These are phyloP conservation scores for Colletotrichum aenigma DNA, from an alignment of 2,329 filamentous ascomycete species.

Conservation along the genomic window DNA sequence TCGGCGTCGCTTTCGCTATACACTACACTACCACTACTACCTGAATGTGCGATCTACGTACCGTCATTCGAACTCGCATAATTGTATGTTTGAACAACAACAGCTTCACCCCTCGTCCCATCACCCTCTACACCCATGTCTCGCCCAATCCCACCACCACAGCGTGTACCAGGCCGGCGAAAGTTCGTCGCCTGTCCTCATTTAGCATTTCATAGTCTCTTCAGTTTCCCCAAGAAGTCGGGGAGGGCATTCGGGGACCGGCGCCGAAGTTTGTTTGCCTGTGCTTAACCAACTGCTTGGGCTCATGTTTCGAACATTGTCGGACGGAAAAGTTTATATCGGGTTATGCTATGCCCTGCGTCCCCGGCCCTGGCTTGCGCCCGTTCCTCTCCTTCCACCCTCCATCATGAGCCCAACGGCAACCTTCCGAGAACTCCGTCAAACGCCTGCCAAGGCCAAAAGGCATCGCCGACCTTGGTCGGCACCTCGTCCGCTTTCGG, in stretches of 20 bases:
- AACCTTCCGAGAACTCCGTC: conserved; percentile 17
- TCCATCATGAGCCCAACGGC: conserved; percentile 9
- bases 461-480: not conserved
- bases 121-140: not conserved
- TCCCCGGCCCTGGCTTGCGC: conserved; percentile 9
- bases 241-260: conserved; percentile 7
- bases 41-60: not conserved
- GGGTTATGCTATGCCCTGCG: conserved; percentile 8
- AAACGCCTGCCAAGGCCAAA: conserved; percentile 18
- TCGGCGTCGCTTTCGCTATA: conserved; percentile 4
- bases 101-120: conserved; percentile 1
- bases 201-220: not conserved
- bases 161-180: not conserved
- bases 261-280: conserved; percentile 13
- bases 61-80: conserved; percentile 3
- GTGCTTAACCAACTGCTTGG: conserved; percentile 11
- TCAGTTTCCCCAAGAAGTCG: not conserved
- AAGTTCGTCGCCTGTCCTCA: conserved; percentile 8
- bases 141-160: not conserved
- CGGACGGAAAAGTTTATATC: conserved; percentile 19
- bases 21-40: not conserved
- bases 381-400: conserved; percentile 6
- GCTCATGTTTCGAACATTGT: conserved; percentile 18
- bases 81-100: conserved; percentile 12
- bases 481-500: conserved; percentile 5